Evolutionary conservation across 352 stramenopile genomes (phyloP), one percentile per base, ranked within the genome.

Genomic region (Achlya hypogyna): DNA sequence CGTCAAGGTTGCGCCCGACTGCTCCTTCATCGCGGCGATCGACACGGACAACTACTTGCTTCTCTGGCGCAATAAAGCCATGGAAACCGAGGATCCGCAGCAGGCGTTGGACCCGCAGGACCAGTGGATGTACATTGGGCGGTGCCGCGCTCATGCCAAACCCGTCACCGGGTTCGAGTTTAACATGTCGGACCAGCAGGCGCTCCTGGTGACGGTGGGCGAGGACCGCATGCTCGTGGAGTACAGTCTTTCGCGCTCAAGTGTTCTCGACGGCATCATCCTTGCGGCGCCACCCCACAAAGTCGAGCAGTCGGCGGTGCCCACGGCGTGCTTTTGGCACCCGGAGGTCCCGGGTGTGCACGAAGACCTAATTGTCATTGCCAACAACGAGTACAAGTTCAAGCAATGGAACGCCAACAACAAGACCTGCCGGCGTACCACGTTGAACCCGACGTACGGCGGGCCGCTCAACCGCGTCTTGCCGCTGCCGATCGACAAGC

Each of bases 361-460:
- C 52, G 91, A 98, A 75, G 93, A 97, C 63, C 78, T 94, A 29
- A 63, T 97, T 1, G 78, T 96, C 25, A 84, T 93, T 29, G 91
- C 86, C 1, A 97, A 96, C 71, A 79, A 91, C 47, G 93, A 97
- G 64, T 98, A 96, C 75, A 98, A 98, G 73, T 66, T 98, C 52
- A 97, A 96, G 75, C 76, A 95, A 51, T 97, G 89, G 87, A 96
- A 96, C 69, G 78, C 80, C 45, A 85, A 90, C 72, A 96, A 92
- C 70, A 95, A 96, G 58, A 89, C 80, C 10, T 98, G 89, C 66
- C 81, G 92, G 9, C 89, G 89, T 72, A 98, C 91, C 0, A 89
- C 82, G 25, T 76, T 98, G 9, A 87, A 87, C 0, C 93, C 93
- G 6, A 95, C 84, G 2, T 98, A 95, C 64, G 91, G 90, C 23